Evolutionary conservation across 2,329 filamentous ascomycete species (phyloP), one percentile per base, ranked within the genome.

Genomic region (Fusarium nygamai): DNA sequence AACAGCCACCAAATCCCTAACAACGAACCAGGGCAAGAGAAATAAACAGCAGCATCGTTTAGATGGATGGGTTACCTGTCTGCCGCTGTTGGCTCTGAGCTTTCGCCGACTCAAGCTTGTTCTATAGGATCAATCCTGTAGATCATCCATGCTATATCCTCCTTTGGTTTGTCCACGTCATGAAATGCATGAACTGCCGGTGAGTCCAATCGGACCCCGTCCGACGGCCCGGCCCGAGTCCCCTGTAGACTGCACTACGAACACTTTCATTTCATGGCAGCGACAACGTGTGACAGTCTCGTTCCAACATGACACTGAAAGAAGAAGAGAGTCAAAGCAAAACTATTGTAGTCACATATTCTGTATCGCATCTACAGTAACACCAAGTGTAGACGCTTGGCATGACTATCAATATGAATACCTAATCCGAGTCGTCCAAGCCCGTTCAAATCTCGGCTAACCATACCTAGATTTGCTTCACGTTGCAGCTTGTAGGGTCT

Each of bases 321-420:
- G 7, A 11, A 20, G 44, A 27, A 0, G 17, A 1, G 24, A 29
- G 6, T 1, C 7, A 14, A 29, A 20, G 17, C 0, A 46, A 29
- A 11, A 29, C 11, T n/a, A n/a, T n/a, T n/a, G n/a, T 46, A 0
- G 0, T 29, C 24, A 29, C 44, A 29, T 20, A 20, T 20, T 46
- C 11, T 19, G 24, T 8, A 20, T 29, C 24, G 17, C 19, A 29
- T 29, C 43, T 46, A 29, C 3, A 46, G 24, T 29, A 27, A 29
- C 17, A 46, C 24, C 24, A 20, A 24, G 17, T 27, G 8, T 7
- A 46, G 4, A 46, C 43, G 1, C 24, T 43, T 24, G 8, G n/a
- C 41, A 43, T 43, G n/a, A 17, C 41, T 24, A 17, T 14, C 14
- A 41, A 22, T 43, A 16, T 10, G 14, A 24, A 17, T 24, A 44